These are phyloP conservation scores for Achaetomiella virescens DNA, from an alignment of 495 filamentous ascomycete species.

Conservation along the genomic window DNA sequence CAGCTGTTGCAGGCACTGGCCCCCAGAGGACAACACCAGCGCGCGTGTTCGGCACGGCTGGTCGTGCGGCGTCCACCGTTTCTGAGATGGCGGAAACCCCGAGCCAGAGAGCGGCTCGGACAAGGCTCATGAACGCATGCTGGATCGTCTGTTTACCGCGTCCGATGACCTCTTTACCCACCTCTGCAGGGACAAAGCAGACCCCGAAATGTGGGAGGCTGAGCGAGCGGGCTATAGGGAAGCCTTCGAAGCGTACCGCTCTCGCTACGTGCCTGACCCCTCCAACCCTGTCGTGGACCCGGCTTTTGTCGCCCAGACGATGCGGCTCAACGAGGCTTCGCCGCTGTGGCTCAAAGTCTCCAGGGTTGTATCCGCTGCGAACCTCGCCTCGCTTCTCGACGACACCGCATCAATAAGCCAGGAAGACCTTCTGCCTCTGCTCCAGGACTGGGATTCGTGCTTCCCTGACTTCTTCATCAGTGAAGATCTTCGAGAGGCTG, in stretches of 20 bases:
- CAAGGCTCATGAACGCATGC: constrained; percentile 11
- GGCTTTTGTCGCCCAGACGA: constrained; percentile 6
- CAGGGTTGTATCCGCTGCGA: constrained; percentile 14
- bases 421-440: constrained; percentile 4
- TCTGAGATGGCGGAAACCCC: constrained; percentile 8
- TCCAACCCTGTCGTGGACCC: constrained; percentile 12
- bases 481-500: not conserved
- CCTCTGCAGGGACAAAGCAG: not conserved
- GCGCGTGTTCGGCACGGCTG: not conserved
- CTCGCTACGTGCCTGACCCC: constrained; percentile 4
- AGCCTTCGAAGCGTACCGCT: constrained; percentile 8
- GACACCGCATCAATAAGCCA: constrained; percentile 1
- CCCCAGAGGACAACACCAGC: not conserved
- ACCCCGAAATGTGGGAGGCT: constrained; percentile 12
- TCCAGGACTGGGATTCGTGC: constrained; percentile 13
- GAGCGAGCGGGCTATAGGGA: not conserved
- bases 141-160: constrained; percentile 10
- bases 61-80: not conserved
- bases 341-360: not conserved
- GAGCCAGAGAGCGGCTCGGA: not conserved
- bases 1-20: not conserved
- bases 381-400: constrained; percentile 20
- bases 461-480: constrained; percentile 16
- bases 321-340: constrained; percentile 9
- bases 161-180: constrained; percentile 17